phyloP scores from a whole-genome alignment of 2,329 filamentous ascomycete species.

The Knoxdaviesia capensis region DNA sequence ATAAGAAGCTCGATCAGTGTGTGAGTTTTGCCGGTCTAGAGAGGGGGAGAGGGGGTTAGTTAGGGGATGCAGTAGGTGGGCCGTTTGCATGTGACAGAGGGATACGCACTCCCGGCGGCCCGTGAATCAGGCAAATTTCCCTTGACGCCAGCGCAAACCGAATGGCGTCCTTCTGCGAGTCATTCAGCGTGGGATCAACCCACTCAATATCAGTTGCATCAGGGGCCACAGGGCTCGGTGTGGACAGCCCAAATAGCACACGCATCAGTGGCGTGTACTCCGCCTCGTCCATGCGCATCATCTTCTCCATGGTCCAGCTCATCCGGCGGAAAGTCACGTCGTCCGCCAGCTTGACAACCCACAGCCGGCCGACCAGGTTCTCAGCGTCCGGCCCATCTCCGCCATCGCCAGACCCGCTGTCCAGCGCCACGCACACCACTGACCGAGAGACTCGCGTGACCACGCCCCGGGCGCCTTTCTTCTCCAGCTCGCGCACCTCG shows the following conservation, averaged over 20 bases:
- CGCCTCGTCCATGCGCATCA: constrained; percentile 34
- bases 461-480: constrained; percentile 48
- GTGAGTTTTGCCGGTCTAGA: constrained; percentile 84
- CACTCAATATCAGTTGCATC: constrained; percentile 26
- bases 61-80: background rate
- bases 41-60: constrained; percentile 3
- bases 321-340: constrained; percentile 49
- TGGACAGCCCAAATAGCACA: constrained; percentile 39
- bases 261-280: constrained; percentile 40
- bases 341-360: constrained; percentile 47
- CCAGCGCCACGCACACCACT: constrained; percentile 45
- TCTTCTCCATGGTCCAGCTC: constrained; percentile 39
- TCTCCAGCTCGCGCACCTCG: constrained; percentile 51
- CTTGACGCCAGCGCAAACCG: constrained; percentile 66
- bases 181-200: constrained; percentile 41
- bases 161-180: constrained; percentile 47
- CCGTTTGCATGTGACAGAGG: background rate
- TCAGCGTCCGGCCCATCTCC: constrained; percentile 31
- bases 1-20: constrained; percentile 88
- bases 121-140: constrained; percentile 81
- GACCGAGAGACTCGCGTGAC: constrained; percentile 41
- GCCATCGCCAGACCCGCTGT: constrained; percentile 11
- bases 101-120: constrained; percentile 54
- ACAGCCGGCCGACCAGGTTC: constrained; percentile 27
- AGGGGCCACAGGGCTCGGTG: constrained; percentile 27